Conservation (phyloP, 2,329 filamentous ascomycete genomes). For the Kalaharituber pfeilii region DNA sequence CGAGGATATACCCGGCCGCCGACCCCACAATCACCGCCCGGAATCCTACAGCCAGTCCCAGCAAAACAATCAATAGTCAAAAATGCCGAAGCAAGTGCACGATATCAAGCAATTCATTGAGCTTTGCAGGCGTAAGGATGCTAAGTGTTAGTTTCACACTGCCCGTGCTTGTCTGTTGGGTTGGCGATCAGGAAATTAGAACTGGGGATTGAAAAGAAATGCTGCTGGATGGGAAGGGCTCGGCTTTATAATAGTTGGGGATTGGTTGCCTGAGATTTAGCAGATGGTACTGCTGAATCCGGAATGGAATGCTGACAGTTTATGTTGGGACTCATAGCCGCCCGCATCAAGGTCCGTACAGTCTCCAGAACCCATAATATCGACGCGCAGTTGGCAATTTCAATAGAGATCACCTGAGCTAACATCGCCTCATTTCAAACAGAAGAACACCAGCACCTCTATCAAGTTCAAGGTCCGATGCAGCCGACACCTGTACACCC, state of each 20-base stretch:
- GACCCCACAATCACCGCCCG: neutral
- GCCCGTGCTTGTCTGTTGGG: neutral
- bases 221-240: neutral
- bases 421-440: conserved; percentile 46
- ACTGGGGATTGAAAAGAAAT: neutral
- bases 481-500: conserved; percentile 88
- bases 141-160: conserved; percentile 61
- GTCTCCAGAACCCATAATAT: too few species aligned
- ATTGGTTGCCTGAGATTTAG: neutral
- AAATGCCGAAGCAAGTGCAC: conserved; percentile 93
- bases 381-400: too few species aligned
- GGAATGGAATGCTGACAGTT: neutral
- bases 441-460: conserved; percentile 79
- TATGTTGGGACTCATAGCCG: conserved; percentile 1
- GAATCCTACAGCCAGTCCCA: conserved; percentile 4
- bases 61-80: conserved; percentile 32
- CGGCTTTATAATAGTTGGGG: neutral
- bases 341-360: conserved; percentile 23
- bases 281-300: neutral
- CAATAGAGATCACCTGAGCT: too few species aligned
- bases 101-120: conserved; percentile 99
- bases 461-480: conserved; percentile 99
- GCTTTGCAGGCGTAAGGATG: conserved; percentile 99
- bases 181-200: neutral
- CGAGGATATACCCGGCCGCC: neutral